phyloP scores from a whole-genome alignment of 345 rosid genomes.

The Citrus inodora region DNA sequence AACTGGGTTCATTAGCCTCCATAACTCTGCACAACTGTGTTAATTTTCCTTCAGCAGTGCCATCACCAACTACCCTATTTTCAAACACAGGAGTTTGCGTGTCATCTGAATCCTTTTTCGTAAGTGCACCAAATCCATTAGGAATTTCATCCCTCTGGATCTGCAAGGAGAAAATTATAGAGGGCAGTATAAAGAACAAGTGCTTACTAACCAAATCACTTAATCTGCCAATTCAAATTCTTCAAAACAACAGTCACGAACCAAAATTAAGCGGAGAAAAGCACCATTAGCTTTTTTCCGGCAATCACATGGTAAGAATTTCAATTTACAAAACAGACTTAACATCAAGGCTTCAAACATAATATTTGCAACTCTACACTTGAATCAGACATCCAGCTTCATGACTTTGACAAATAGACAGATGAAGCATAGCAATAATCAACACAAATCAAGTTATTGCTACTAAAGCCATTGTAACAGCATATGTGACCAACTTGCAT shows the following conservation, averaged over 20 bases:
- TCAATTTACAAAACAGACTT: not conserved
- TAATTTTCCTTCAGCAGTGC: slow-evolving; percentile 41
- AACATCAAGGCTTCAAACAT: not conserved
- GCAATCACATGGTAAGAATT: not conserved
- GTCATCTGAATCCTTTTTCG: slow-evolving; percentile 29
- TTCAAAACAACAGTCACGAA: not conserved
- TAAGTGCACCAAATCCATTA: slow-evolving; percentile 39
- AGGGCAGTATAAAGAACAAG: not conserved
- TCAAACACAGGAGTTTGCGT: slow-evolving; percentile 33
- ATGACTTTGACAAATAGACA: not conserved
- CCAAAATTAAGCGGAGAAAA: not conserved
- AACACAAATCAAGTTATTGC: not conserved
- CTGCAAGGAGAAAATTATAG: slow-evolving; percentile 28
- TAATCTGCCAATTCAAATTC: not conserved
- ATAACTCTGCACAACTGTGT: slow-evolving; percentile 41
- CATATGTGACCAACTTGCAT: not conserved
- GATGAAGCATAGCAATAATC: not conserved
- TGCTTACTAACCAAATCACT: not conserved
- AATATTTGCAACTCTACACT: not conserved
- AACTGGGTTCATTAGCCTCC: slow-evolving; percentile 44
- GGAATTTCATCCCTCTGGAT: slow-evolving; percentile 36
- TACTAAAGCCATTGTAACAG: not conserved
- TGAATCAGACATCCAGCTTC: not conserved
- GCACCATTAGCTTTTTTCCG: slow-evolving; percentile 9
- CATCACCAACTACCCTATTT: slow-evolving; percentile 28